These are phyloP conservation scores for Aspergillus campestris DNA, from an alignment of 495 filamentous ascomycete species.

Conservation along the genomic window DNA sequence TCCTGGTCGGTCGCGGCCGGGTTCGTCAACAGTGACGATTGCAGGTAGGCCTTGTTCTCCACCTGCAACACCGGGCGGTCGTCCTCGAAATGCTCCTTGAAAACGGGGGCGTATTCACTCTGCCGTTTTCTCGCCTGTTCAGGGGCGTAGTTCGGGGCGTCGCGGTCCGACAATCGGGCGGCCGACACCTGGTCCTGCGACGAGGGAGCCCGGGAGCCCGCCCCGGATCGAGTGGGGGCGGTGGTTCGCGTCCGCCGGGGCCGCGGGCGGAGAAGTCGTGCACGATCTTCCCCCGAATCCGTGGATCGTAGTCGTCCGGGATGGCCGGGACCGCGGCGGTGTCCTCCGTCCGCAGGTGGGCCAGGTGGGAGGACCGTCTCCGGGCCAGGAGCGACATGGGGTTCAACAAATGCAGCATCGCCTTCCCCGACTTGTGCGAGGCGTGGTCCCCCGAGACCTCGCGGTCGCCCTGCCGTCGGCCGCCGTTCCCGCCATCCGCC, in stretches of 20 bases:
- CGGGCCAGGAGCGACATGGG: conserved; percentile 57
- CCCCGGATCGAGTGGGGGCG: conserved; percentile 13
- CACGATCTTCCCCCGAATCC: conserved; percentile 75
- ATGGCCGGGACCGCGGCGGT: conserved; percentile 49
- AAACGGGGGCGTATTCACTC: conserved; percentile 52
- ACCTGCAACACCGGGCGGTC: conserved; percentile 40
- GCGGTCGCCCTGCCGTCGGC: conserved; percentile 24
- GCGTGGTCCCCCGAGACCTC: conserved; percentile 22
- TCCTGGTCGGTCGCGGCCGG: conserved; percentile 25
- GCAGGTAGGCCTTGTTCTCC: conserved; percentile 43
- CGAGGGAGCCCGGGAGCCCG: conserved; percentile 11
- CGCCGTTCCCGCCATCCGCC: background rate
- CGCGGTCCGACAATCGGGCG: no score
- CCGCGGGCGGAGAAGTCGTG: conserved; percentile 84
- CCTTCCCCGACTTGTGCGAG: conserved; percentile 42
- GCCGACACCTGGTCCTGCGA: no score
- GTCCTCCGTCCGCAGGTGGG: conserved; percentile 35
- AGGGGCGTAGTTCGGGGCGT: background rate
- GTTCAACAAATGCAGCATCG: conserved; percentile 59
- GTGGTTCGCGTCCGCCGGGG: conserved; percentile 47
- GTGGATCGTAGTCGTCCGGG: conserved; percentile 69
- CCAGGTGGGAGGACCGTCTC: conserved; percentile 46
- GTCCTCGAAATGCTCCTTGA: conserved; percentile 63
- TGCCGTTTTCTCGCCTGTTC: conserved; percentile 24
- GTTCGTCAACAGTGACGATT: conserved; percentile 35